phyloP scores from a whole-genome alignment of 495 filamentous ascomycete species.

The Hypoxylon crocopeplum region DNA sequence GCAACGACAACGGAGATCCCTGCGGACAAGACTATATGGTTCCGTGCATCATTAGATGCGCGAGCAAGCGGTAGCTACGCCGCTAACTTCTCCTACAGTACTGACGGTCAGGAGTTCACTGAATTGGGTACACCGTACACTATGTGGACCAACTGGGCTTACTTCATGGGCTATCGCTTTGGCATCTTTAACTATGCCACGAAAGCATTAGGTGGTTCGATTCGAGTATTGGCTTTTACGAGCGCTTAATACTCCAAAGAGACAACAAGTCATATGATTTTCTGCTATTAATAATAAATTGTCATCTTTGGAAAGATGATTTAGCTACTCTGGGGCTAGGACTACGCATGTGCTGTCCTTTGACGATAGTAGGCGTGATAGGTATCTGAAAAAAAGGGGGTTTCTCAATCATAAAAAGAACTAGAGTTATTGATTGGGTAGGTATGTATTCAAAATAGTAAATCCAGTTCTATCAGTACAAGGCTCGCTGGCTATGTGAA shows the following conservation, averaged over 20 bases:
- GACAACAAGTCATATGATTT: too few relatives aligned
- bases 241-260: constrained; percentile 4
- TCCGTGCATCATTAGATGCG: constrained; percentile 40
- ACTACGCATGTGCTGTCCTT: too few relatives aligned
- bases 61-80: constrained; percentile 16
- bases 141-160: constrained; percentile 55
- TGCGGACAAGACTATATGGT: constrained; percentile 44
- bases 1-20: constrained; percentile 38
- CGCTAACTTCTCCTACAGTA: constrained; percentile 59
- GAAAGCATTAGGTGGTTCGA: constrained; percentile 55
- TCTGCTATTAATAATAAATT: too few relatives aligned
- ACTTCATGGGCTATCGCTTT: constrained; percentile 64
- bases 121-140: constrained; percentile 49
- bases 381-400: too few relatives aligned
- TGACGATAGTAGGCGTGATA: too few relatives aligned
- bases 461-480: too few relatives aligned
- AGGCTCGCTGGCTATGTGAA: too few relatives aligned
- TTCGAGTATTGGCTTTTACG: constrained; percentile 29
- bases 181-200: constrained; percentile 67
- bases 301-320: too few relatives aligned
- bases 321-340: too few relatives aligned
- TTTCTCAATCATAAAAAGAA: too few relatives aligned
- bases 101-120: constrained; percentile 54
- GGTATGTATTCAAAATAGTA: too few relatives aligned
- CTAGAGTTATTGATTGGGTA: too few relatives aligned